These are phyloP conservation scores for Pseudonectria foliicola DNA, from an alignment of 2,329 filamentous ascomycete species.

Conservation along the genomic window DNA sequence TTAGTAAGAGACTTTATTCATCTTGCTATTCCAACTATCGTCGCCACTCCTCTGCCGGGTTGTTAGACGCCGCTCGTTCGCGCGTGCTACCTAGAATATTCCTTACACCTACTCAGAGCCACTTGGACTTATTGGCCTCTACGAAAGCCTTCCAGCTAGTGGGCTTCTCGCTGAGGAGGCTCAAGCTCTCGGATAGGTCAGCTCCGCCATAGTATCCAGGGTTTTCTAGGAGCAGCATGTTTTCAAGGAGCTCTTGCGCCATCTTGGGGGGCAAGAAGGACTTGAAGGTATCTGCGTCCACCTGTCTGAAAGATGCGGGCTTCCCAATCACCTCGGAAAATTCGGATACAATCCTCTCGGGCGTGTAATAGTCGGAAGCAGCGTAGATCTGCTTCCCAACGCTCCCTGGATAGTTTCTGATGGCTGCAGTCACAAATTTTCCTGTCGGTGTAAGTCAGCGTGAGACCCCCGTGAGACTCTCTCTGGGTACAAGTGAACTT, in stretches of 20 bases:
- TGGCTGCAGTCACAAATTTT: conserved; percentile 28
- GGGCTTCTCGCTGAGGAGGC: conserved; percentile 29
- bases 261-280: conserved; percentile 22
- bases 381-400: conserved; percentile 29
- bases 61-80: not conserved
- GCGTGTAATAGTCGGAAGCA: conserved; percentile 30
- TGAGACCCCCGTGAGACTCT: accelerated
- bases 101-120: conserved; percentile 6
- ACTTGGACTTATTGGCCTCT: conserved; percentile 23
- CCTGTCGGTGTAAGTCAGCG: conserved; percentile 9
- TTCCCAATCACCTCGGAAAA: conserved; percentile 30
- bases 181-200: conserved; percentile 24
- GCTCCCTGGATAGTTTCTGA: conserved; percentile 20
- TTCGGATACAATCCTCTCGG: conserved; percentile 24
- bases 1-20: too few species aligned
- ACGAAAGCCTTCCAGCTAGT: conserved; percentile 33
- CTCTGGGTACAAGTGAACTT: not conserved
- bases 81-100: too few species aligned
- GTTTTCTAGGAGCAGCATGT: conserved; percentile 33
- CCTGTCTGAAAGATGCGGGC: conserved; percentile 21
- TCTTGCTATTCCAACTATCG: too few species aligned
- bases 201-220: conserved; percentile 35
- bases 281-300: conserved; percentile 29
- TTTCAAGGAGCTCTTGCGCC: conserved; percentile 34
- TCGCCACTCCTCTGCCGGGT: not conserved